Conservation (phyloP, 2,329 filamentous ascomycete genomes). For the Coniochaeta sp. region DNA sequence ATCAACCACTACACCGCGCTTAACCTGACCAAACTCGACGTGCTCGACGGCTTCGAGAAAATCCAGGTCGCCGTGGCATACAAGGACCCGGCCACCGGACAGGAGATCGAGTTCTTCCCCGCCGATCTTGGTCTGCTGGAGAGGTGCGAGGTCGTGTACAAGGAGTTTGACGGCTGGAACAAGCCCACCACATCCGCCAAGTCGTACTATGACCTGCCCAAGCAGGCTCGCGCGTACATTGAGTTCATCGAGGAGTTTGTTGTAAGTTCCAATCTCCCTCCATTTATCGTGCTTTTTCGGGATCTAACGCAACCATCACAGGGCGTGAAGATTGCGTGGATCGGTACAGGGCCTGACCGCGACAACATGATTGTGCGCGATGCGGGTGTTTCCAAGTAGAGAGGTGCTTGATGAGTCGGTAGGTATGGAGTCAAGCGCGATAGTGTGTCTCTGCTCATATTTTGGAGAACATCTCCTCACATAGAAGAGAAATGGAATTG, state of each 20-base stretch:
- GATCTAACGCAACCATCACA: slow-evolving; percentile 12
- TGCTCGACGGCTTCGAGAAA: slow-evolving; percentile 66
- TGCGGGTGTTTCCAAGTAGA: not conserved
- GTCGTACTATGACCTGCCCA: slow-evolving; percentile 55
- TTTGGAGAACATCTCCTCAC: too few relatives aligned
- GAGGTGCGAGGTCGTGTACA: slow-evolving; percentile 57
- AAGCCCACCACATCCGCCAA: slow-evolving; percentile 52
- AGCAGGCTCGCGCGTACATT: slow-evolving; percentile 58
- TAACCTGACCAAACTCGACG: slow-evolving; percentile 58
- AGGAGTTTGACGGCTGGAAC: slow-evolving; percentile 65
- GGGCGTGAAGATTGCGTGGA: slow-evolving; percentile 41
- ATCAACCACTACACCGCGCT: slow-evolving; percentile 62
- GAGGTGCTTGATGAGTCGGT: too few relatives aligned
- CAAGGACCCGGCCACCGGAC: slow-evolving; percentile 16
- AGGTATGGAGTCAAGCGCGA: too few relatives aligned
- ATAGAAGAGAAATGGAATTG: too few relatives aligned
- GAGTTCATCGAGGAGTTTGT: slow-evolving; percentile 59
- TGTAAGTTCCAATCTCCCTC: slow-evolving; percentile 18
- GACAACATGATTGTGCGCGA: slow-evolving; percentile 50
- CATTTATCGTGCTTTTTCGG: not conserved
- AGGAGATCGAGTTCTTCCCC: slow-evolving; percentile 55
- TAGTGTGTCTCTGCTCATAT: too few relatives aligned
- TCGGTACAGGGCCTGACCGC: slow-evolving; percentile 59
- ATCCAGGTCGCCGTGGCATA: slow-evolving; percentile 60
- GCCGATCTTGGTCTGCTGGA: slow-evolving; percentile 53